These are phyloP conservation scores for Aspergillus panamensis DNA, from an alignment of 495 filamentous ascomycete species.

Conservation along the genomic window DNA sequence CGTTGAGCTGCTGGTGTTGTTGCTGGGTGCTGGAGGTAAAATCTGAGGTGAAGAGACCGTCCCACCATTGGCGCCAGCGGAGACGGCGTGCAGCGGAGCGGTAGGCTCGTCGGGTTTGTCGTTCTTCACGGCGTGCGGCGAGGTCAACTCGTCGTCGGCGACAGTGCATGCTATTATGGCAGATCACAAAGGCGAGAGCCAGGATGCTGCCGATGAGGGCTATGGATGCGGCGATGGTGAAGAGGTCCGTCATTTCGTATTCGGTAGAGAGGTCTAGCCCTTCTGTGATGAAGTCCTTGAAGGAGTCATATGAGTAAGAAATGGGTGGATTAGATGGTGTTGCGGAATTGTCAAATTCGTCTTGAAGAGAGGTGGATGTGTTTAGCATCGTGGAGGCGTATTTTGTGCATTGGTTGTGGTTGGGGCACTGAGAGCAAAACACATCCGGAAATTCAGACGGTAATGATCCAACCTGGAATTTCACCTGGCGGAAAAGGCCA, in stretches of 20 bases:
- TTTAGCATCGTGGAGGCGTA: not conserved
- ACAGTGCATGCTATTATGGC: constrained; percentile 21
- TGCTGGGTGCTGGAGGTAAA: not conserved
- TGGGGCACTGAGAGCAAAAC: constrained; percentile 1
- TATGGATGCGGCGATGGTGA: constrained; percentile 23
- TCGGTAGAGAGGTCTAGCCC: no score
- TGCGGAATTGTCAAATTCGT: not conserved
- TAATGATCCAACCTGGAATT: constrained; percentile 14
- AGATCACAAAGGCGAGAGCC: constrained; percentile 28
- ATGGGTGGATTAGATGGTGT: not conserved
- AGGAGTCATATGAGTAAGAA: not conserved
- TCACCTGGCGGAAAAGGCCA: constrained; percentile 28
- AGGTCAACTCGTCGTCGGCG: constrained; percentile 33
- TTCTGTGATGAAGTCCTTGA: no score
- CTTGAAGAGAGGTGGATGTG: not conserved
- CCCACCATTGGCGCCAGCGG: constrained; percentile 33
- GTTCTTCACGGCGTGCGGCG: constrained; percentile 37
- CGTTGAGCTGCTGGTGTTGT: constrained; percentile 2
- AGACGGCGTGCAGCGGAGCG: constrained; percentile 40
- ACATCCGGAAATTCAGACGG: constrained; percentile 11
- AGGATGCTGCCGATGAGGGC: constrained; percentile 30
- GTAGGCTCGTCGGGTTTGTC: constrained; percentile 36
- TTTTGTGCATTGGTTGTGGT: not conserved
- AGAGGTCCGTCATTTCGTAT: not conserved
- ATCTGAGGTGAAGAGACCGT: constrained; percentile 14